phyloP scores from a whole-genome alignment of 2,329 filamentous ascomycete genomes.

The Xylaria polymorpha region DNA sequence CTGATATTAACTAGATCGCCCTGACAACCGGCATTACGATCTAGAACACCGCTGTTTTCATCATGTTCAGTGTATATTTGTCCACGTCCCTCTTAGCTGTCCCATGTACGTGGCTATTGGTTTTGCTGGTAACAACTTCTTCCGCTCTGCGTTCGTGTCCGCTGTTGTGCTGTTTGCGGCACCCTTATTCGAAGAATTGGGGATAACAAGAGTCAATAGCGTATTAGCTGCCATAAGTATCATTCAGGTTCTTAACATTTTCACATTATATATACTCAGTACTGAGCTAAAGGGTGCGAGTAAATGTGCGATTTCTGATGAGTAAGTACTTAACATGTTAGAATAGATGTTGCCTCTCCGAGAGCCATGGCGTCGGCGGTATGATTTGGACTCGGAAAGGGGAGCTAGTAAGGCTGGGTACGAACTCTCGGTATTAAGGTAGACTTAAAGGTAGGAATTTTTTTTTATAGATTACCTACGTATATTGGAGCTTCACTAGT shows the following conservation, averaged over 20 bases:
- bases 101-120: slow-evolving; percentile 67
- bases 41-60: no score
- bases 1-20: no score
- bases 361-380: neutral
- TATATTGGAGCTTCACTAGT: neutral
- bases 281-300: slow-evolving; percentile 65
- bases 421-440: neutral
- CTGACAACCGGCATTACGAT: no score
- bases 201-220: slow-evolving; percentile 53
- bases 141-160: slow-evolving; percentile 67
- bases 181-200: slow-evolving; percentile 69
- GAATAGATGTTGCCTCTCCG: neutral
- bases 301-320: slow-evolving; percentile 62
- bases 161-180: slow-evolving; percentile 69
- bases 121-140: slow-evolving; percentile 71
- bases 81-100: slow-evolving; percentile 66
- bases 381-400: neutral
- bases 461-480: neutral
- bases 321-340: neutral
- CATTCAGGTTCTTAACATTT: slow-evolving; percentile 69
- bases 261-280: slow-evolving; percentile 68
- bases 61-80: no score
- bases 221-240: slow-evolving; percentile 67
- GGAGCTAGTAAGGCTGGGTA: neutral
- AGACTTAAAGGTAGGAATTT: neutral